Conservation (phyloP, 225 moss, liverwort and hornwort species). For the Marchantia paleacea region DNA sequence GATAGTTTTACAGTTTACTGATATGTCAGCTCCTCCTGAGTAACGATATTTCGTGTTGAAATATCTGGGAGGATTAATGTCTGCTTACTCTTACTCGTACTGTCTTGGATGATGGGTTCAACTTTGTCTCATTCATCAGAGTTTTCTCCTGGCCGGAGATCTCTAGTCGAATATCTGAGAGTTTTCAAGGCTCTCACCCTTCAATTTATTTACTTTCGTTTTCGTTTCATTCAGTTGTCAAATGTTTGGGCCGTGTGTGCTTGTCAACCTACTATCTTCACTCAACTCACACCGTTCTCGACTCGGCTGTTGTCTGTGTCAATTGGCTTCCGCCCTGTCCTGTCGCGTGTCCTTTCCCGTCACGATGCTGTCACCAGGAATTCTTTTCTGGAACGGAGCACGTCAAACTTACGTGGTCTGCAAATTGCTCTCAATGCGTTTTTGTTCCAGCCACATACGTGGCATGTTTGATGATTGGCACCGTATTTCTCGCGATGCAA, state of each 20-base stretch:
- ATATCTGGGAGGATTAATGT: conserved; percentile 6
- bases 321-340: neutral
- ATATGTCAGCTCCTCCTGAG: conserved; percentile 1
- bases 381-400: neutral
- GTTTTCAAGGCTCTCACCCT: neutral
- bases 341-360: neutral
- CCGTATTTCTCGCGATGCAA: too few species aligned
- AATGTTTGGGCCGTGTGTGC: neutral
- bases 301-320: too few species aligned
- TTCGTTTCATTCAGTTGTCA: neutral
- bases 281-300: neutral
- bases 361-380: neutral
- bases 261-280: neutral
- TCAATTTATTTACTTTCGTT: neutral
- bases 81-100: neutral
- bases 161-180: neutral
- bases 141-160: conserved; percentile 2
- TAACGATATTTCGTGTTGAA: conserved; percentile 8
- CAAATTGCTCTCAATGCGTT: too few species aligned
- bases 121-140: neutral
- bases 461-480: neutral
- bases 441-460: neutral
- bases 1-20: conserved; percentile 3
- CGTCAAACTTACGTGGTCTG: too few species aligned
- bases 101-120: neutral